phyloP scores from a whole-genome alignment of 2,329 filamentous ascomycete genomes.

The Trichoderma lentiforme region DNA sequence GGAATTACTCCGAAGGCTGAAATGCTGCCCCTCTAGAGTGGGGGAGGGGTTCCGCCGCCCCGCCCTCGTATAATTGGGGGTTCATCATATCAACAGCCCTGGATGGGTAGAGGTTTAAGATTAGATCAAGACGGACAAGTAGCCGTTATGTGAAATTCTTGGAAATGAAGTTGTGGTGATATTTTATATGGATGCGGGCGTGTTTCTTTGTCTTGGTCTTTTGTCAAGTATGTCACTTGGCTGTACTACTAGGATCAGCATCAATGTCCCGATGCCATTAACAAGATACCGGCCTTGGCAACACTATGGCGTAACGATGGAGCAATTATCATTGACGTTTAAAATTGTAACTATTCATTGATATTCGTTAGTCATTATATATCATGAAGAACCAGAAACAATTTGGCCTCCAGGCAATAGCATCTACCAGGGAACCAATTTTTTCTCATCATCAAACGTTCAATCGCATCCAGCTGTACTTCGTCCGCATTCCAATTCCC shows the following conservation, averaged over 20 bases:
- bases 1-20: not conserved
- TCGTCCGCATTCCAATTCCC: not conserved
- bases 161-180: not conserved
- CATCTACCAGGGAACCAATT: not conserved
- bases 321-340: not conserved
- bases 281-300: not conserved
- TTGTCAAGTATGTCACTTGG: not conserved
- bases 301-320: not conserved
- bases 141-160: not conserved
- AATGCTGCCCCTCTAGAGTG: constrained; percentile 1
- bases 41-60: constrained; percentile 8
- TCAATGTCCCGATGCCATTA: too few relatives aligned
- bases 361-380: not conserved
- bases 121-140: not conserved
- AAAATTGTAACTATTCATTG: not conserved
- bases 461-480: not conserved
- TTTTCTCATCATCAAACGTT: not conserved
- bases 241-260: not conserved
- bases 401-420: not conserved
- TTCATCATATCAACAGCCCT: not conserved
- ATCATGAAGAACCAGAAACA: not conserved
- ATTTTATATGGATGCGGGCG: not conserved
- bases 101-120: not conserved
- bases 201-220: not conserved
- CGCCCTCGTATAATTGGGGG: not conserved